Evolutionary conservation across 1,139 yeast species (phyloP), one percentile per base, ranked within the genome.

Genomic region (Spathaspora jeffriesii): DNA sequence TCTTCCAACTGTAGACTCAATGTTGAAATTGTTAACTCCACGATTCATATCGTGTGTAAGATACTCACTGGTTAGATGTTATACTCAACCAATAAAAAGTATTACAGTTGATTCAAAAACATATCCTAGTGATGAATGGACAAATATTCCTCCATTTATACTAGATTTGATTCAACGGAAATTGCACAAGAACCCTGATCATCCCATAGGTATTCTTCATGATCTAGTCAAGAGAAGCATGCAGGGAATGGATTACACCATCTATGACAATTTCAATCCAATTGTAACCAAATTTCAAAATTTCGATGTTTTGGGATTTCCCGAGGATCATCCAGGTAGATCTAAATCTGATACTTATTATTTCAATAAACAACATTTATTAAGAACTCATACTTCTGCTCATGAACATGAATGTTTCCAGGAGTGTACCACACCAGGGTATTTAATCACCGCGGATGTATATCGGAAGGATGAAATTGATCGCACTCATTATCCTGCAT

Each of bases 331-430:
- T 61, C 97, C 96, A 0, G 98, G 99, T 3, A 77, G 99, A 61
- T 83, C 95, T 27, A 87, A 81, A 59, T 88, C 96, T 4, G 99
- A 93, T 63, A 93, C 99, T 0, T 93, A 93, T 65, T 93, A 93
- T 63, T 66, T 93, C 50, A 92, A 93, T 66, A 75, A 82, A 50
- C 77, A 78, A 14, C 72, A 85, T 39, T 71, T 95, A 36, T 71
- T 93, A 51, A 74, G 97, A 58, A 93, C 99, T 0, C 99, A 93
- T 62, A 93, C 99, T 0, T 91, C 97, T 1, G 99, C 99, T 0
- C 99, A 93, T 64, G 99, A 93, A 66, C 79, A 81, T 53, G 91
- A 88, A 60, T 89, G 97, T 62, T 93, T 91, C 67, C 73, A 73
- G 44, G 56, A 52, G 4, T 77, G 85, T 47, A 62, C 76, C 30